Percentiles rank a stretch among this genome's conserved stretches.
These are phyloP conservation scores for Stagonosporopsis tanaceti DNA, from an alignment of 2,329 filamentous ascomycete genomes.

Conservation along the genomic window DNA sequence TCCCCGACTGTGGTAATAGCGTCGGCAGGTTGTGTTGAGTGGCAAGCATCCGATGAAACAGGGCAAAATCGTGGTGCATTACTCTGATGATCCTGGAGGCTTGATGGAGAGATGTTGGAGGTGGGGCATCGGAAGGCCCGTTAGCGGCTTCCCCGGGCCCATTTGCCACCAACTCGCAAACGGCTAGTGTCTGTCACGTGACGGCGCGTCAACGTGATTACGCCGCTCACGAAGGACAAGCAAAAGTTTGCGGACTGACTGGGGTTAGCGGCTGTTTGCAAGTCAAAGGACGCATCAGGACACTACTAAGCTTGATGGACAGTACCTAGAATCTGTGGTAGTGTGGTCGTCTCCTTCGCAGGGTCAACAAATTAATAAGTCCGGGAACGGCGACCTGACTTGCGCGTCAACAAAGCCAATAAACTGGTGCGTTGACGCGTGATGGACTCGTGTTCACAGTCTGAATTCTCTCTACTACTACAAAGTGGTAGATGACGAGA, in stretches of 20 bases:
- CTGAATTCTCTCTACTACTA: neutral
- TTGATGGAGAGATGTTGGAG: constrained; percentile 3
- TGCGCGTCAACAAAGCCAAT: neutral
- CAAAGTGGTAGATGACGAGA: neutral
- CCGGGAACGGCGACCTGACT: neutral
- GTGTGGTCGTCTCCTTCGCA: neutral
- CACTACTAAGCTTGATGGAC: neutral
- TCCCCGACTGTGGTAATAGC: constrained; percentile 1
- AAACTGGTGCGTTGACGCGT: neutral
- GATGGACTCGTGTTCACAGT: neutral
- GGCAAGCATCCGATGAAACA: neutral
- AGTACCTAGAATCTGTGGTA: neutral
- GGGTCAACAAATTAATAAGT: neutral
- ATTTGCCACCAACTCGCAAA: constrained; percentile 6
- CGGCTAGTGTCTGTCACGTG: neutral
- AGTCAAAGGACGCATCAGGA: neutral
- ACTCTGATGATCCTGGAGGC: neutral
- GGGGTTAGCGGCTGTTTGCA: neutral
- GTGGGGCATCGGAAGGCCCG: constrained; percentile 10
- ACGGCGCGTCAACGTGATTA: neutral
- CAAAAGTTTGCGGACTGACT: neutral
- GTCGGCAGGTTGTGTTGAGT: neutral
- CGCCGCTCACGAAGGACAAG: neutral
- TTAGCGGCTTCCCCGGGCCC: constrained; percentile 2
- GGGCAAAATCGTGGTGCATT: constrained; percentile 2